Evolutionary conservation across 2,329 filamentous ascomycete species (phyloP).

Genomic region (Curvularia sp.): DNA sequence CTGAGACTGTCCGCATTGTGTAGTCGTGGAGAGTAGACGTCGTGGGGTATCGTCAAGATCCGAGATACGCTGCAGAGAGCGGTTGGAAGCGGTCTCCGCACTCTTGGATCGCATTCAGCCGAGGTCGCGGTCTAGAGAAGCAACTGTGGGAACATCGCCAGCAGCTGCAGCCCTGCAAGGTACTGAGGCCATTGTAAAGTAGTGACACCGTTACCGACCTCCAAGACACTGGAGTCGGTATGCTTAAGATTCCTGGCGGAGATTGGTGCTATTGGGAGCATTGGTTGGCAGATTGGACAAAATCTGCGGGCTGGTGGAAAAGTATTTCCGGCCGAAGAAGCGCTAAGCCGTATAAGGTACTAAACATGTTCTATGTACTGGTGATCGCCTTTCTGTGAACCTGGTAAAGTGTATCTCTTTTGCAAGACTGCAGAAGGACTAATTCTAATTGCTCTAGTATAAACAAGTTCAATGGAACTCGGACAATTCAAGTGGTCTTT

Average conservation of each 20-base stretch:
- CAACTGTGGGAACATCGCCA: slow-evolving; percentile 10
- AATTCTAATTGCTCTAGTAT: background rate
- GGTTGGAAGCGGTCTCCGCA: slow-evolving; percentile 46
- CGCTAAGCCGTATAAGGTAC: slow-evolving; percentile 5
- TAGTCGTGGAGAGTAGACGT: slow-evolving; percentile 21
- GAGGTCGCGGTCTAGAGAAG: slow-evolving; percentile 40
- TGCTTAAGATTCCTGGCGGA: slow-evolving; percentile 13
- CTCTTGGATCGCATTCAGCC: slow-evolving; percentile 38
- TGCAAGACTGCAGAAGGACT: background rate
- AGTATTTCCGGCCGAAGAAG: slow-evolving; percentile 24
- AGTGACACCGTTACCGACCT: background rate
- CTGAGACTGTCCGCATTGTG: slow-evolving; percentile 43
- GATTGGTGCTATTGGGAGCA: slow-evolving; percentile 16
- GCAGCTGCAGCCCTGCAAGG: slow-evolving; percentile 8
- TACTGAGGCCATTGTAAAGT: slow-evolving; percentile 11
- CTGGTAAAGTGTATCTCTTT: background rate
- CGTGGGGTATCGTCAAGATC: slow-evolving; percentile 27
- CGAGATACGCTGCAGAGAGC: slow-evolving; percentile 30
- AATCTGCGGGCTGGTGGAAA: slow-evolving; percentile 21
- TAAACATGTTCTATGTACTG: background rate
- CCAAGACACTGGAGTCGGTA: slow-evolving; percentile 12
- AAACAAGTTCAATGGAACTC: background rate
- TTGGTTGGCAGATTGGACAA: slow-evolving; percentile 18
- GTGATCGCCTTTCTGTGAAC: background rate
- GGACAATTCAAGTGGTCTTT: background rate